These are phyloP conservation scores for Novakomyces olei DNA, from an alignment of 805 yeast species.

Conservation along the genomic window DNA sequence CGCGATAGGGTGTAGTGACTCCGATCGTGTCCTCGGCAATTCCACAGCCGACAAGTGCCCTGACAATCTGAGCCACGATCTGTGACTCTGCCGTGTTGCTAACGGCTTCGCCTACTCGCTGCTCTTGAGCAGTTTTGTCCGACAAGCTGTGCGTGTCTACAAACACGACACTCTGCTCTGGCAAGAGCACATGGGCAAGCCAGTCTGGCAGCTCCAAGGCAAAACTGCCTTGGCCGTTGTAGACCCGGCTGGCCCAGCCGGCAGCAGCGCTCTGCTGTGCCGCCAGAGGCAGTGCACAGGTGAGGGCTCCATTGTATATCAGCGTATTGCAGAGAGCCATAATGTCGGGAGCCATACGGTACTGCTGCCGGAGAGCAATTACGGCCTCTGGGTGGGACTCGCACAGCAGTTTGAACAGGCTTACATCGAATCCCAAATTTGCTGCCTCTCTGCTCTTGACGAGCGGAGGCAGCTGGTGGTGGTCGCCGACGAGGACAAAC, in stretches of 20 bases:
- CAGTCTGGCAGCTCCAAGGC: no score
- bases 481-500: constrained; percentile 91
- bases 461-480: constrained; percentile 77
- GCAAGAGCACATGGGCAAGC: constrained; percentile 35
- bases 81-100: constrained; percentile 56
- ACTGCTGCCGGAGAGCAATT: constrained; percentile 60
- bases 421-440: constrained; percentile 40
- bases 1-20: constrained; percentile 70
- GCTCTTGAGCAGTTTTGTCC: constrained; percentile 32
- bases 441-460: constrained; percentile 49
- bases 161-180: constrained; percentile 40
- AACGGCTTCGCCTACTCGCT: constrained; percentile 37
- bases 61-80: constrained; percentile 39
- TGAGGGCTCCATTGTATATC: constrained; percentile 51
- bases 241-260: constrained; percentile 5
- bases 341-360: constrained; percentile 79
- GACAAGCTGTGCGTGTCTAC: constrained; percentile 49
- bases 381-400: constrained; percentile 53
- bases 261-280: constrained; percentile 6
- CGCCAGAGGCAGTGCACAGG: constrained; percentile 42
- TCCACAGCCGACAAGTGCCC: constrained; percentile 36
- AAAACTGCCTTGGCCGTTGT: no score
- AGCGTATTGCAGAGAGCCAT: constrained; percentile 63
- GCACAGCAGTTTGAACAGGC: constrained; percentile 55
- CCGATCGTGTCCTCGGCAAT: constrained; percentile 44